Evolutionary conservation across 2,329 filamentous ascomycete genomes (phyloP), one percentile per base, ranked within the genome.

Genomic region (Sphaerulina populicola): DNA sequence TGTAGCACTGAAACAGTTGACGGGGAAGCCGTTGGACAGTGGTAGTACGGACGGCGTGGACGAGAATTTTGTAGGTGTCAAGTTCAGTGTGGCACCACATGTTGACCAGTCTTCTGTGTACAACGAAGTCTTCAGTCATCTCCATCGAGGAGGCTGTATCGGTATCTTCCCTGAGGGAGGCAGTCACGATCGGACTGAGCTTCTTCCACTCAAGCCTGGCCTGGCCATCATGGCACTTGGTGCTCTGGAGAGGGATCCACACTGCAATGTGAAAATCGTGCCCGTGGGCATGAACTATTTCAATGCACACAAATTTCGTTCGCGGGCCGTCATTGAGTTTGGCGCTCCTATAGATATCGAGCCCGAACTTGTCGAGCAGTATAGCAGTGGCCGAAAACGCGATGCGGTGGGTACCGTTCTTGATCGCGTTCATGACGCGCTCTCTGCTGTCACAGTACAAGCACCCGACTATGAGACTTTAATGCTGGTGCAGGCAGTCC

Each of bases 231-330:
- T 98, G 91, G 93, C 91, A 10, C 78, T 98, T 33, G 91, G 91
- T 36, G 85, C 93, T 1, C 75, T 97, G 46, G 88, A 87, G 4
- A 83, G 88, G 51, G 82, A 90, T 55, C 90, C 90, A 2, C 78
- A 91, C 57, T 95, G 88, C 65, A 88, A 87, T 29, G 75, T 98
- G 55, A 94, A 90, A 70, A 96, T 98, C 62, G 88, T 98, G 21
- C 93, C 93, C 3, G 90, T 93, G 46, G 91, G 91, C 62, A 96
- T 98, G 91, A 98, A 98, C 71, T 98, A 98, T 71, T 98, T 98
- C 72, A 91, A 97, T 70, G 87, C 91, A 0, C 91, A 98, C 77
- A 98, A 97, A 69, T 98, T 98, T 71, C 85, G 91, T 41, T 97
- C 91, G 57, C 81, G 93, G 66, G 93, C 91, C 33, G 91, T 98